Evolutionary conservation across 1,139 yeast genomes (phyloP), one percentile per base, ranked within the genome.

Genomic region (Suhomyces wounanorum): DNA sequence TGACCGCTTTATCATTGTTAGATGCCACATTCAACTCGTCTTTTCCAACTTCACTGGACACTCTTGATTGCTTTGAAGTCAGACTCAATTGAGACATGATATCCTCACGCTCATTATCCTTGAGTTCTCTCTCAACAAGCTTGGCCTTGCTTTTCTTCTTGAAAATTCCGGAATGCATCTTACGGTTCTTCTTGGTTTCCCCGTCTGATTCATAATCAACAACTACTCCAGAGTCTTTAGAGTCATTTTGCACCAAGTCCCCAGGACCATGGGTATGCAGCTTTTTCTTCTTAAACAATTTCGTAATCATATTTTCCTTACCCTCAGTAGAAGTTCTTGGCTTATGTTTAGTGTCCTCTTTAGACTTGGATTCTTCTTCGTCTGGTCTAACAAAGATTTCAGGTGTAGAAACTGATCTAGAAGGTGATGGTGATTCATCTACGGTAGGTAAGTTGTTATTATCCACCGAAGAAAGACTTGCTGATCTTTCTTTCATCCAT

Each of bases 221-320:
- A 1, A 67, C 60, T 1, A 62, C 69, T 2, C 70, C 71, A 8
- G 65, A 55, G 28, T 63, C 62, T 38, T 46, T 48, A 3, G 55
- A 40, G 9, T 55, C 57, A 9, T 46, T 45, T n/a, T 47, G 49
- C 21, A 47, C 45, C 5, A 52, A 35, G 1, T 47, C 39, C 25
- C 38, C 36, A 7, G 50, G 40, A 2, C 44, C 16, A 17, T 45
- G 51, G 5, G 40, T 36, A 3, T 44, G 35, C 8, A 68, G 61
- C 49, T 70, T 64, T 55, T 74, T 76, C 62, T 75, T 72, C 60
- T 74, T 76, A 67, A 78, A 78, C 28, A 78, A 67, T 55, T 75
- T 76, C 25, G 75, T 60, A 17, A 78, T 73, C 50, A 76, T 74
- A 52, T 73, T 77, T 52, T 75, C 80, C 56, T 73, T 73, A 3